Conservation (phyloP, 1,284 basidiomycete species). For the Mycena sp. region DNA sequence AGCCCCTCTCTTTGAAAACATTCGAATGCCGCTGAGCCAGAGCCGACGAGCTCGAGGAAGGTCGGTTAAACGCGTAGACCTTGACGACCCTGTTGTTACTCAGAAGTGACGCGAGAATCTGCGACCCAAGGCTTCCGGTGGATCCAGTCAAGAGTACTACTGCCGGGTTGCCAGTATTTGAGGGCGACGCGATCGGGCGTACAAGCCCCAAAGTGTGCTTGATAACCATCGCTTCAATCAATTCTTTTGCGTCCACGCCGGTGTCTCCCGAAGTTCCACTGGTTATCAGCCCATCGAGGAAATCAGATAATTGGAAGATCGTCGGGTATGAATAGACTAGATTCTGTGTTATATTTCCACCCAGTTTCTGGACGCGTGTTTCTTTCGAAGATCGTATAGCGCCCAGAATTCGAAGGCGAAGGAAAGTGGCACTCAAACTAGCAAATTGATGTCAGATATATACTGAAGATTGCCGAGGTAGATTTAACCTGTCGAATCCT, state of each 20-base stretch:
- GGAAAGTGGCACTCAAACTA: too few species aligned
- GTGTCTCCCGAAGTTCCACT: not conserved
- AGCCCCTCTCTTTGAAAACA: slow-evolving; percentile 31
- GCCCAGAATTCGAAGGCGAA: not conserved
- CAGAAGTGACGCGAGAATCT: slow-evolving; percentile 34
- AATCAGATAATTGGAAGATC: slow-evolving; percentile 3
- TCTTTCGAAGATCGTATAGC: slow-evolving; percentile 5
- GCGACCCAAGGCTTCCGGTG: slow-evolving; percentile 42
- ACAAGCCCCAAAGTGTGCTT: not conserved
- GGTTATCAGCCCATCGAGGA: not conserved
- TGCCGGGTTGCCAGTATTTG: too few species aligned
- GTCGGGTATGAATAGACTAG: too few species aligned
- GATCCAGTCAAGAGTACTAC: slow-evolving; percentile 43
- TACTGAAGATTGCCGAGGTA: not conserved
- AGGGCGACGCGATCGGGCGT: not conserved
- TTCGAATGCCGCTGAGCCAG: too few species aligned
- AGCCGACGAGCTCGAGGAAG: too few species aligned
- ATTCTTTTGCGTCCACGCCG: not conserved
- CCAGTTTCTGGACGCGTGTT: slow-evolving; percentile 12
- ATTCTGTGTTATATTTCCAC: slow-evolving; percentile 20
- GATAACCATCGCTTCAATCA: not conserved
- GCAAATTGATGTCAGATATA: not conserved
- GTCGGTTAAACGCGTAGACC: slow-evolving; percentile 34
- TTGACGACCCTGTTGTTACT: not conserved
- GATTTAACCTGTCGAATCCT: slow-evolving; percentile 41